Base-by-base conservation (phyloP, 2,329 filamentous ascomycete genomes). In the Cladorrhinum sp. region DNA sequence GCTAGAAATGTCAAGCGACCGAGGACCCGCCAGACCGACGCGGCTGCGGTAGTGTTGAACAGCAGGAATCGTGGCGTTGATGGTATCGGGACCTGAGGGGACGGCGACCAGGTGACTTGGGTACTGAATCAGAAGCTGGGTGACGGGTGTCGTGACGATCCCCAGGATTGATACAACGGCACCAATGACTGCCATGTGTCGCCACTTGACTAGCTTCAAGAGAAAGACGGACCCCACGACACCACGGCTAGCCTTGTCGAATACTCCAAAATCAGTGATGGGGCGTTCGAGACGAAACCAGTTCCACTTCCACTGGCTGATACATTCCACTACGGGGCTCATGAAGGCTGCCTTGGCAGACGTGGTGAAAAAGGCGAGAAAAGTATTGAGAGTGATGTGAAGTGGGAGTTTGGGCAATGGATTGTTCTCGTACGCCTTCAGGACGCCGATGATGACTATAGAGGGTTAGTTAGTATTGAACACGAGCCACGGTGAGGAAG, bases 211-310 rank as follows among this genome's bases (percentile, higher is more conserved):
- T 2, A 50, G 57, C n/a, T n/a, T 23, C 12, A 62, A 27, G 6
- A 64, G 45, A 10, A 55, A 18, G 22, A 64, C 9, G 2, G 60
- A 62, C 6, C 62, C 62, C 52, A 57, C 60, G 0, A 38, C n/a
- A 2, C 64, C 62, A 12, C 62, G 38, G 23, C 64, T 65, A 9
- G 62, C 62, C 20, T 61, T 50, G 50, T 65, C 64, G 2, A 65
- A 45, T 5, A 61, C n/a, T 1, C 60, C 23, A 13, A 65, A 57
- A 53, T 65, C 62, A 10, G 52, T 20, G 12, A 65, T 25, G 6
- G 64, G 55, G n/a, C 58, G 12, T 22, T 55, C 50, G 2, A 32
- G 25, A 12, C 2, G 20, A 25, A 65, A 61, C 63, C 65, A 65
- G 1, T 38, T 59, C 64, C 62, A 65, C 41, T 64, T 54, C 24